A percentile compares a stretch with the other conserved stretches of the same genome.
phyloP scores from a whole-genome alignment of 768 basidiomycete species.

The Macrolepiota fuliginosa region DNA sequence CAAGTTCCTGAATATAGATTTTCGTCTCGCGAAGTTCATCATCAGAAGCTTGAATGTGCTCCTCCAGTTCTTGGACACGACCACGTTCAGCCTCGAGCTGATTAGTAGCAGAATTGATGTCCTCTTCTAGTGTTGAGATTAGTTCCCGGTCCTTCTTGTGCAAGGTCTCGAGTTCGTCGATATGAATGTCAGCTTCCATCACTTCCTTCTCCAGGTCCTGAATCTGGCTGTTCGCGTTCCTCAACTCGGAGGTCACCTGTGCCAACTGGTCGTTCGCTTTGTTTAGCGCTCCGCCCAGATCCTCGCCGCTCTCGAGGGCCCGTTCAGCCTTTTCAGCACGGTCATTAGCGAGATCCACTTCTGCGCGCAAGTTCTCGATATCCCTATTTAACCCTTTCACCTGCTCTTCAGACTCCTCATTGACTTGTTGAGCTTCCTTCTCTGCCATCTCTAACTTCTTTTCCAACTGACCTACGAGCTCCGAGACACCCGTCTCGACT shows the following conservation, averaged over 20 bases:
- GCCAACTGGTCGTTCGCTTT: conserved; percentile 63
- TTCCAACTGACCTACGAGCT: conserved; percentile 66
- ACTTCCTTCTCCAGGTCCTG: conserved; percentile 63
- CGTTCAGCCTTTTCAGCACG: conserved; percentile 65
- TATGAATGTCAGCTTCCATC: conserved; percentile 45
- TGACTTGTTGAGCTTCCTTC: conserved; percentile 35
- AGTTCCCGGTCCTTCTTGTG: conserved; percentile 50
- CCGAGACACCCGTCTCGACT: conserved; percentile 67
- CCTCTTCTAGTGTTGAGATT: conserved; percentile 42
- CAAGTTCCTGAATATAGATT: conserved; percentile 54
- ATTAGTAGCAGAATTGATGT: conserved; percentile 34
- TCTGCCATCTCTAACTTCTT: conserved; percentile 52
- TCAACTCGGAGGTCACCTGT: conserved; percentile 54
- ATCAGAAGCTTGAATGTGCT: conserved; percentile 35
- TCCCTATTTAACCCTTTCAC: conserved; percentile 46
- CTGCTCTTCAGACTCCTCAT: conserved; percentile 33
- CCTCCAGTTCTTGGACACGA: conserved; percentile 28
- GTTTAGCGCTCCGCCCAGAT: conserved; percentile 64
- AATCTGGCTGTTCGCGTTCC: conserved; percentile 56
- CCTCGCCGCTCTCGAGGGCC: conserved; percentile 60
- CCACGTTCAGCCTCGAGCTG: conserved; percentile 31
- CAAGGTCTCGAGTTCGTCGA: conserved; percentile 56
- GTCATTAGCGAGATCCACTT: conserved; percentile 54
- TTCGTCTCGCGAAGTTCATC: conserved; percentile 49
- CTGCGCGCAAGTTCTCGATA: conserved; percentile 43